Evolutionary conservation across 1,139 yeast species (phyloP), one percentile per base, ranked within the genome.

Genomic region (Ogataea hybrid): DNA sequence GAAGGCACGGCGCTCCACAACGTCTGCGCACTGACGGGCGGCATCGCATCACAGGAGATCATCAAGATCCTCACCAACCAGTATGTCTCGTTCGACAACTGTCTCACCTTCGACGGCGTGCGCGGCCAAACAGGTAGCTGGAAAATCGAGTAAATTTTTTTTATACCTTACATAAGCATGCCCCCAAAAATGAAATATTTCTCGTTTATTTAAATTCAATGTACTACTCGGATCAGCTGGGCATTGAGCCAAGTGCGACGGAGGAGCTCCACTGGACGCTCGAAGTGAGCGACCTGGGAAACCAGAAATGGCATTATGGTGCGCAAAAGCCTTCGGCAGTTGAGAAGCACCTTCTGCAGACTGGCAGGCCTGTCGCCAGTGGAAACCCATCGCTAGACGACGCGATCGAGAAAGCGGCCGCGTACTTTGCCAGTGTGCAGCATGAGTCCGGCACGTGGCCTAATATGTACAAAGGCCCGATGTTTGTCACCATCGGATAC

Each of bases 401-500:
- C 31, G 79, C 95, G 1, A 84, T 90, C 1, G 62, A 71, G 33
- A 83, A 85, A 53, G 95, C 94, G 15, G 94, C 92, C 3, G 71
- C 75, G 5, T 90, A 87, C 57, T 74, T 87, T 44, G 61, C 73
- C 17, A 59, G 72, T 11, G 61, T 92, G 16, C 97, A 92, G 61
- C 94, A 86, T 46, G 76, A 77, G 18, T 77, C 81, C 25, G 99
- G 98, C 0, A 79, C 79, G 11, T 85, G 92, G 65, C 97, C 97
- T 0, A 81, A 86, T 55, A 95, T 87, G 59, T 94, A 92, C 59
- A 89, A 89, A 49, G 99, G 99, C 1, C 98, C 98, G 3, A 89
- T 90, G 96, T 94, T 94, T 64, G 81, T 94, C 87, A 79, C 92
- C 1, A 84, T 90, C 48, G 97, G 98, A 1, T 87, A 84, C 55